phyloP scores from a whole-genome alignment of 768 basidiomycete species.

The Cystobasidium ongulense region DNA sequence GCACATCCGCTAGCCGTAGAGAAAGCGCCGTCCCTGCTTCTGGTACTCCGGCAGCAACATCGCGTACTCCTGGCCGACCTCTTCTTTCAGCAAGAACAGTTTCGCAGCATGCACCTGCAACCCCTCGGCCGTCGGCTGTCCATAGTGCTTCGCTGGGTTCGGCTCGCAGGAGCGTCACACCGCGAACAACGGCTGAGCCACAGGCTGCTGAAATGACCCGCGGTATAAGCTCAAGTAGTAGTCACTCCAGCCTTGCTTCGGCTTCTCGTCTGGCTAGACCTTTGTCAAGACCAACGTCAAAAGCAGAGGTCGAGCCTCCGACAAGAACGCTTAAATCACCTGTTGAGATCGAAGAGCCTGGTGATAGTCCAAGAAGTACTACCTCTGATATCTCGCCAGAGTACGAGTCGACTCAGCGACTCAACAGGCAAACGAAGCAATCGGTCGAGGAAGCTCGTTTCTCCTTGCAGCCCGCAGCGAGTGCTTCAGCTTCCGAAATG shows the following conservation, averaged over 20 bases:
- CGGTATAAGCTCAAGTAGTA: constrained; percentile 9
- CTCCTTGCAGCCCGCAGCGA: neutral
- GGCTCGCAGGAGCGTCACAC: neutral
- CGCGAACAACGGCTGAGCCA: neutral
- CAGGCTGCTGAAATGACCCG: neutral
- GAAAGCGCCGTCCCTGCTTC: neutral
- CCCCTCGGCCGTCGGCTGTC: neutral
- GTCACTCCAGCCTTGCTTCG: neutral
- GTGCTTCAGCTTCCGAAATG: neutral
- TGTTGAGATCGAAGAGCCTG: neutral
- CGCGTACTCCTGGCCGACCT: neutral
- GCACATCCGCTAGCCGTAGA: neutral
- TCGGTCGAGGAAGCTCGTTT: neutral
- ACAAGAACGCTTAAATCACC: neutral
- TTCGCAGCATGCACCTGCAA: neutral
- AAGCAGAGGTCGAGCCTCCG: neutral
- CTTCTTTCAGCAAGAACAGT: neutral
- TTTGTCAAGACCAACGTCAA: neutral
- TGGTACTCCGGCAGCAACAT: neutral
- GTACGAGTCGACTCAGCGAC: neutral
- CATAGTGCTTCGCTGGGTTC: neutral
- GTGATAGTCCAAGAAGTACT: neutral
- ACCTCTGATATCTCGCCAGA: neutral
- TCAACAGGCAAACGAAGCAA: neutral
- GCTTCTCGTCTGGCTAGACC: neutral